Percentiles rank a stretch among this genome's conserved stretches.
Conservation (phyloP, 2,329 filamentous ascomycete genomes). For the Talaromyces funiculosus region DNA sequence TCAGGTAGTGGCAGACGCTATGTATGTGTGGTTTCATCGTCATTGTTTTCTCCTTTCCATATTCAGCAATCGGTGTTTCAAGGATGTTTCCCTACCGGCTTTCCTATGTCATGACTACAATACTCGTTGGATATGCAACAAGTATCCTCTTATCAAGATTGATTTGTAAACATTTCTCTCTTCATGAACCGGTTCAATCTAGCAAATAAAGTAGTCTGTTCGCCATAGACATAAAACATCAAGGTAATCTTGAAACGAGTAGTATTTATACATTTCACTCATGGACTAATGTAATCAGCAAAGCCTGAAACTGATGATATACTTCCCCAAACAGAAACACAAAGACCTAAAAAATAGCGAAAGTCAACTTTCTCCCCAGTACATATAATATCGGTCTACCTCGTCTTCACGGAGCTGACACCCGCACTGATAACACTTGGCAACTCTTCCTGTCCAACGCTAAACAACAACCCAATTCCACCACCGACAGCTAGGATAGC, state of each 20-base stretch:
- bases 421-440: constrained; percentile 95
- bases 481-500: constrained; percentile 64
- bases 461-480: constrained; percentile 72
- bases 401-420: constrained; percentile 63
- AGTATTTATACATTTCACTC: constrained; percentile 3
- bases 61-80: constrained; percentile 4
- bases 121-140: not conserved
- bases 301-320: constrained; percentile 7
- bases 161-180: not conserved
- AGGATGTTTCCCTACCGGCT: not conserved
- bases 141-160: not conserved
- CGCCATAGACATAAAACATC: not conserved
- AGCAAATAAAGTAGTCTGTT: not conserved
- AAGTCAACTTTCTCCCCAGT: not conserved
- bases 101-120: not conserved
- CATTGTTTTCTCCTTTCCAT: not conserved
- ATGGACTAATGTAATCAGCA: not conserved
- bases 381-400: constrained; percentile 17
- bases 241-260: not conserved
- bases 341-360: not conserved
- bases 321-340: not conserved
- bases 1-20: constrained; percentile 4
- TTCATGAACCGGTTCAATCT: not conserved
- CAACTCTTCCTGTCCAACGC: constrained; percentile 77
- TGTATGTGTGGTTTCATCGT: not conserved